Percentiles rank a stretch among this genome's conserved stretches.
Conservation (phyloP, 2,329 filamentous ascomycete genomes). For the Aspergillus proliferans region DNA sequence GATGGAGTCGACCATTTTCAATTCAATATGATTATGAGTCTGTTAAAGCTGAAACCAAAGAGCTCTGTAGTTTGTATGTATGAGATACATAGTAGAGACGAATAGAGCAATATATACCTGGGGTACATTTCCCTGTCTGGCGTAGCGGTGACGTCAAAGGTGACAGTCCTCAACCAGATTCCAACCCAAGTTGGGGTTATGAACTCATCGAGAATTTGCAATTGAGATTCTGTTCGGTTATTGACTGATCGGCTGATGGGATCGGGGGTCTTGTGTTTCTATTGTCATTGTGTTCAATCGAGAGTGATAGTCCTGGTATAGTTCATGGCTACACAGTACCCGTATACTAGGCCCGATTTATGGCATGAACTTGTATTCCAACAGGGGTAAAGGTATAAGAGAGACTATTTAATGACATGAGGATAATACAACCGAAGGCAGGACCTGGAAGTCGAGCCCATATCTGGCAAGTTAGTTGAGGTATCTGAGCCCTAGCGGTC, state of each 20-base stretch:
- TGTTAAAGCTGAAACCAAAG: background rate
- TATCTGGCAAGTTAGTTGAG: too few relatives aligned
- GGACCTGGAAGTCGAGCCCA: too few relatives aligned
- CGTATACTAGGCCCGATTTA: too few relatives aligned
- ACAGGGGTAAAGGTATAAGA: too few relatives aligned
- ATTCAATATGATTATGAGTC: background rate
- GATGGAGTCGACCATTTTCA: conserved; percentile 34
- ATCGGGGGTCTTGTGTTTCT: background rate
- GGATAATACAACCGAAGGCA: too few relatives aligned
- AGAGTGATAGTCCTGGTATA: too few relatives aligned
- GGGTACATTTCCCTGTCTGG: conserved; percentile 6
- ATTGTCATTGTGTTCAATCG: background rate
- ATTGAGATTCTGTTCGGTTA: background rate
- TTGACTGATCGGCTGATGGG: background rate
- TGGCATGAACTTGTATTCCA: too few relatives aligned
- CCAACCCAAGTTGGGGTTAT: background rate
- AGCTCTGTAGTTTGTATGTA: background rate
- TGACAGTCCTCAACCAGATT: background rate
- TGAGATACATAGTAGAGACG: too few relatives aligned
- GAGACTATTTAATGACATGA: too few relatives aligned
- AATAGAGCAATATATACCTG: conserved; percentile 1
- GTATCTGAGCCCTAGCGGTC: too few relatives aligned
- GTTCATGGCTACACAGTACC: too few relatives aligned
- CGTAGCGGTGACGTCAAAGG: conserved; percentile 14
- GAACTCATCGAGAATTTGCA: background rate